Evolutionary conservation across 306 rosid species (phyloP).

Genomic region (Vigna reflexopilosa): DNA sequence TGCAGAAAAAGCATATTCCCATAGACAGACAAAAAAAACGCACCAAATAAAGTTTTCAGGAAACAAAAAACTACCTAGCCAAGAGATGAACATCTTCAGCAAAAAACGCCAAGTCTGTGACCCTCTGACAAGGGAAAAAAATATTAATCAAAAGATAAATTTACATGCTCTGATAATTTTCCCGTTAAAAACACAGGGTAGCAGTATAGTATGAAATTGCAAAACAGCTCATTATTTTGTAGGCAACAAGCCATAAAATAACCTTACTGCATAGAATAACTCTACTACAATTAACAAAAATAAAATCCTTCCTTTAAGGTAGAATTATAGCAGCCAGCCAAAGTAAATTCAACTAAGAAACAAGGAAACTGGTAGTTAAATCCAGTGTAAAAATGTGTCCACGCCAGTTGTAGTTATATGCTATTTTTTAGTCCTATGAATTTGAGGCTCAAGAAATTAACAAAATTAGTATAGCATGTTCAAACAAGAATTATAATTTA

Average conservation of each 20-base stretch:
- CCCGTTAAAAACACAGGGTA: slow-evolving; percentile 18
- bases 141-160: slow-evolving; percentile 27
- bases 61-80: slow-evolving; percentile 73
- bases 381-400: neutral
- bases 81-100: slow-evolving; percentile 99
- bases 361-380: slow-evolving; percentile 7
- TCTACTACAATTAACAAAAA: slow-evolving; percentile 23
- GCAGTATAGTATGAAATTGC: neutral
- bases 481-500: neutral
- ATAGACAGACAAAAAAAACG: slow-evolving; percentile 31
- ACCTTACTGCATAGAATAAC: neutral
- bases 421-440: neutral
- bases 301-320: slow-evolving; percentile 24
- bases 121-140: slow-evolving; percentile 74
- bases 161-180: neutral
- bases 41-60: slow-evolving; percentile 19
- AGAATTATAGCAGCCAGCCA: slow-evolving; percentile 15
- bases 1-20: slow-evolving; percentile 57
- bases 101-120: slow-evolving; percentile 97
- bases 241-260: slow-evolving; percentile 36
- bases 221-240: slow-evolving; percentile 2
- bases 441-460: slow-evolving; percentile 30
- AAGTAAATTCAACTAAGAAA: slow-evolving; percentile 35
- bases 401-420: slow-evolving; percentile 24
- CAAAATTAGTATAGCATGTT: neutral